Evolutionary conservation across 225 moss, liverwort and hornwort genomes (phyloP), one percentile per base, ranked within the genome.

Genomic region (Physcomitrellopsis africana): DNA sequence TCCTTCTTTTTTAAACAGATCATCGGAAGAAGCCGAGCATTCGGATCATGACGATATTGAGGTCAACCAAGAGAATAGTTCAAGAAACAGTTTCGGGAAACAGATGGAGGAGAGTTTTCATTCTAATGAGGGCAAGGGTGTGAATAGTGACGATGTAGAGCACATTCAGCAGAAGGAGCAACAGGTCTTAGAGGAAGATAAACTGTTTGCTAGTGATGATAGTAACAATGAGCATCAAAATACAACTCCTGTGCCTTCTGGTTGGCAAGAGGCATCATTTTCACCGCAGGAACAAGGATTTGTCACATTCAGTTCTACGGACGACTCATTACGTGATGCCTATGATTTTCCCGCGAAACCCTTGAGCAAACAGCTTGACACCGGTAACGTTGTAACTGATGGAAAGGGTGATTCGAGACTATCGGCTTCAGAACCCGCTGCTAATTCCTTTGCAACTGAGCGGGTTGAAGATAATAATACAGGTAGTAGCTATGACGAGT

Each of bases 221-320:
- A 65, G 32, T 63, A 57, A 59, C 44, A 27, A 65, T 51, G 78
- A 65, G 68, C 14, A 27, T 42, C 59, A 66, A 44, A n/a, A 10
- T 19, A 57, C 26, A n/a, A 27, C 76, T 58, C 68, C 74, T 58
- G 65, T 69, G 70, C 42, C 65, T 76, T 81, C 72, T 46, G 72
- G 56, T 67, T 37, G 32, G 32, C 32, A 37, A 37, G 77, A 65
- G 72, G 72, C 78, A 79, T 67, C 76, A 65, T 63, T 76, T 67
- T 81, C 79, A 74, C 69, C 60, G 67, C 83, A 85, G 55, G 83
- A 87, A 76, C 80, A 82, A 83, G 80, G 86, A 79, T 77, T 78
- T 77, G 65, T 74, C 74, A 72, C 83, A 69, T 83, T 81, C 83
- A 81, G 82, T 79, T 1, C 44, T 17, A 67, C 67, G 72, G 61